phyloP scores from a whole-genome alignment of 169 alveolate species.

The Blepharisma undulans region DNA sequence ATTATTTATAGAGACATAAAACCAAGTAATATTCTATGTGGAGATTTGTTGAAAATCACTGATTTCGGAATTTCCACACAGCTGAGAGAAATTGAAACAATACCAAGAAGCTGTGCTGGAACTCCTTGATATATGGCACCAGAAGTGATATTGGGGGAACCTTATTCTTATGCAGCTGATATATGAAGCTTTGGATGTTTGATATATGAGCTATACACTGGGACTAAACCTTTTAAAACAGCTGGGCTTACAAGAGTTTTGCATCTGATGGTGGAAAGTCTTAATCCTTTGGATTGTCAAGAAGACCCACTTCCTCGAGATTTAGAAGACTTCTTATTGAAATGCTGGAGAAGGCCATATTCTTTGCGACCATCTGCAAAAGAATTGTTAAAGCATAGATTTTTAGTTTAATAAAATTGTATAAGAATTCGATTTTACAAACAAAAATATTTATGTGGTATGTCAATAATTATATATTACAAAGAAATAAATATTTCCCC shows the following conservation, averaged over 20 bases:
- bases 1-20: slow-evolving; percentile 77
- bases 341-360: slow-evolving; percentile 37
- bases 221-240: slow-evolving; percentile 81
- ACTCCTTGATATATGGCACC: slow-evolving; percentile 81
- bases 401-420: neutral
- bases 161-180: slow-evolving; percentile 66
- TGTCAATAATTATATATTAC: no score
- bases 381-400: neutral
- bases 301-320: neutral
- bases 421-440: no score
- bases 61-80: slow-evolving; percentile 78
- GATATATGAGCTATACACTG: slow-evolving; percentile 70
- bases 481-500: no score
- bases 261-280: slow-evolving; percentile 1
- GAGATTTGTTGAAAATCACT: slow-evolving; percentile 63
- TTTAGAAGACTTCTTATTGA: slow-evolving; percentile 26
- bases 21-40: slow-evolving; percentile 65
- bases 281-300: neutral
- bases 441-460: no score
- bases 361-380: slow-evolving; percentile 33
- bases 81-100: slow-evolving; percentile 53
- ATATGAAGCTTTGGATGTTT: slow-evolving; percentile 78
- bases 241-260: slow-evolving; percentile 49
- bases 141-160: slow-evolving; percentile 58
- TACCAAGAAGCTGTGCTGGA: slow-evolving; percentile 63